Percentiles rank a stretch among this genome's conserved stretches.
phyloP scores from a whole-genome alignment of 495 filamentous ascomycete species.

The Hypoxylon lenormandii region DNA sequence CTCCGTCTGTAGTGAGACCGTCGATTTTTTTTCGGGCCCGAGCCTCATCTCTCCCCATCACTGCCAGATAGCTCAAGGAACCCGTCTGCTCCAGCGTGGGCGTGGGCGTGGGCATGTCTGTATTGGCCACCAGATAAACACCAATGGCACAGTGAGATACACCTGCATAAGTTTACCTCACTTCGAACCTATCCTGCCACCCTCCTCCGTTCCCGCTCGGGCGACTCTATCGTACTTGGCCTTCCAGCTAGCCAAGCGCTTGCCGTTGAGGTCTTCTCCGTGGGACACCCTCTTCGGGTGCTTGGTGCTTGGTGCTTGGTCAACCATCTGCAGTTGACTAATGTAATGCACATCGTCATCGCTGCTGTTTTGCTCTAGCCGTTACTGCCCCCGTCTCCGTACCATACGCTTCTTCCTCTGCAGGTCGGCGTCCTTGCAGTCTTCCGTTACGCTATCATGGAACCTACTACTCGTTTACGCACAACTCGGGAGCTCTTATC shows the following conservation, averaged over 20 bases:
- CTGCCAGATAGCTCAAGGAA: conserved; percentile 47
- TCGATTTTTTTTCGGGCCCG: conserved; percentile 31
- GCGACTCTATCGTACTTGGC: conserved; percentile 14
- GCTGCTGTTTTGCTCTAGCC: conserved; percentile 7
- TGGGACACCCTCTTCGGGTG: conserved; percentile 19
- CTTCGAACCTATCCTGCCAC: conserved; percentile 16
- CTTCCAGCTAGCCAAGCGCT: conserved; percentile 37
- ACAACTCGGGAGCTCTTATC: conserved; percentile 9
- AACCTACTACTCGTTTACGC: conserved; percentile 7
- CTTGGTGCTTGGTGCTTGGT: conserved; percentile 38
- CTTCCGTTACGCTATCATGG: neutral
- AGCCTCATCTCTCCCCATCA: conserved; percentile 39
- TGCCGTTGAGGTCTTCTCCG: conserved; percentile 33
- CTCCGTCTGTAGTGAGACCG: conserved; percentile 33
- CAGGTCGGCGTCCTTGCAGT: conserved; percentile 1
- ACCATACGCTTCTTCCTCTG: neutral
- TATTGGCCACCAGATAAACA: conserved; percentile 13
- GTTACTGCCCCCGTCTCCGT: conserved; percentile 10
- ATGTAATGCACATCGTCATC: conserved; percentile 9
- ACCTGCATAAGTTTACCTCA: conserved; percentile 39
- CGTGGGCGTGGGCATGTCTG: conserved; percentile 11
- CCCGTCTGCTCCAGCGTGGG: conserved; percentile 42
- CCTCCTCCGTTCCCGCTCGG: conserved; percentile 34
- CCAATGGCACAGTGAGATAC: conserved; percentile 21
- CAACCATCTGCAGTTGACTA: conserved; percentile 24